Evolutionary conservation across 1,284 basidiomycete genomes (phyloP).

Genomic region (Rhodotorula mucilaginosa): DNA sequence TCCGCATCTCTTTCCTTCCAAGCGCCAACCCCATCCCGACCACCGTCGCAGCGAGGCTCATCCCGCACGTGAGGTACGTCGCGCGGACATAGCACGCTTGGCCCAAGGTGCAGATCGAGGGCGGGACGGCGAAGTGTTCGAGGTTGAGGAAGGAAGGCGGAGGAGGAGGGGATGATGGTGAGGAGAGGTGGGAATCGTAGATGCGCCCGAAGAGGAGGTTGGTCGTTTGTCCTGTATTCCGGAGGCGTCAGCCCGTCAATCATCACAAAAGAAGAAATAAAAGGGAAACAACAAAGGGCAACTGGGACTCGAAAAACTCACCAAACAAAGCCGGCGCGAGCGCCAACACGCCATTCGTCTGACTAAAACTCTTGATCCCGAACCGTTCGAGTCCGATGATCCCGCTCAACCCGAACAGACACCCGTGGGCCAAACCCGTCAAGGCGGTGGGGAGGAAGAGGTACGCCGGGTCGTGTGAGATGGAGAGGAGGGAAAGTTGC

Average conservation of each 20-base stretch:
- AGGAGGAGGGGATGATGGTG: neutral
- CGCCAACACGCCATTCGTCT: constrained; percentile 33
- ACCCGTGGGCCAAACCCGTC: constrained; percentile 33
- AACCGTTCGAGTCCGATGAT: constrained; percentile 36
- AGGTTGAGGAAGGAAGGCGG: too few species aligned
- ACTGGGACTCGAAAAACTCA: neutral
- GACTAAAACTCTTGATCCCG: constrained; percentile 29
- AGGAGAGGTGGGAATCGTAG: constrained; percentile 21
- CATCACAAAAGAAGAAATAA: too few species aligned
- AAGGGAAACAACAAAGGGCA: too few species aligned
- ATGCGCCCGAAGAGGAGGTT: constrained; percentile 36
- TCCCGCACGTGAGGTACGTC: constrained; percentile 25
- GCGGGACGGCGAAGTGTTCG: neutral
- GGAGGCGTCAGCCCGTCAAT: too few species aligned
- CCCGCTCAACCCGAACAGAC: constrained; percentile 27
- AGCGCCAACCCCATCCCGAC: constrained; percentile 16
- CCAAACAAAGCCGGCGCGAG: constrained; percentile 37
- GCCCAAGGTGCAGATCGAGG: constrained; percentile 17
- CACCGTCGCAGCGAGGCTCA: constrained; percentile 11
- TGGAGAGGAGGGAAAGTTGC: constrained; percentile 1
- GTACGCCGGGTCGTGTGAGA: neutral
- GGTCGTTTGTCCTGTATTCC: constrained; percentile 27
- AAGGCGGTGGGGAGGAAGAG: constrained; percentile 32
- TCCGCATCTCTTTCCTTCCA: constrained; percentile 16
- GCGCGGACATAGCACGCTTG: constrained; percentile 23